phyloP scores from a whole-genome alignment of 2,329 filamentous ascomycete genomes.

The Corynespora cassiicola region DNA sequence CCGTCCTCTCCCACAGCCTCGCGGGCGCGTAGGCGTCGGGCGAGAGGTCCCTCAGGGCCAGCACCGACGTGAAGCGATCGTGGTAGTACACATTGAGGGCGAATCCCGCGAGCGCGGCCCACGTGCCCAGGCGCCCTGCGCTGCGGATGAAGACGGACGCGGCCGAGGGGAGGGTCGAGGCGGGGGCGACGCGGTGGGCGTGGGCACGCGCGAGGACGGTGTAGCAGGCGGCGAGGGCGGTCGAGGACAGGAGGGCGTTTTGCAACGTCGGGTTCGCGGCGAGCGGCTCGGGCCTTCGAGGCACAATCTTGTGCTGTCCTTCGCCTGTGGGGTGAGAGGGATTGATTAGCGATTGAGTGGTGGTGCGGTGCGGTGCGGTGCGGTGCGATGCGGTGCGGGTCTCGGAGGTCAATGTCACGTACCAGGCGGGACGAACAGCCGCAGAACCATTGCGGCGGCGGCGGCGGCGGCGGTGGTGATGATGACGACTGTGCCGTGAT shows the following conservation, averaged over 20 bases:
- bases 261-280: slow-evolving; percentile 37
- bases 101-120: slow-evolving; percentile 23
- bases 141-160: slow-evolving; percentile 28
- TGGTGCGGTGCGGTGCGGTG: neutral
- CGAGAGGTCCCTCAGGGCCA: slow-evolving; percentile 15
- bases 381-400: neutral
- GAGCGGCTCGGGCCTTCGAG: slow-evolving; percentile 31
- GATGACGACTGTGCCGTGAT: no score
- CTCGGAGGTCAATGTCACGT: slow-evolving; percentile 12
- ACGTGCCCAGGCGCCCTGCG: slow-evolving; percentile 28
- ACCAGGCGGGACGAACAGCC: slow-evolving; percentile 37
- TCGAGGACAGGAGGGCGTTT: slow-evolving; percentile 31
- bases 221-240: slow-evolving; percentile 30
- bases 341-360: no score
- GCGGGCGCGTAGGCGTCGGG: slow-evolving; percentile 16
- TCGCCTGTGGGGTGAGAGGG: slow-evolving; percentile 27
- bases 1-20: slow-evolving; percentile 32
- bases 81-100: slow-evolving; percentile 35
- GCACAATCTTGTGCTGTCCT: slow-evolving; percentile 31
- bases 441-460: slow-evolving; percentile 34
- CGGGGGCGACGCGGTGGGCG: slow-evolving; percentile 16
- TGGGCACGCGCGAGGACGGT: slow-evolving; percentile 26
- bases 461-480: no score
- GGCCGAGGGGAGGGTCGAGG: slow-evolving; percentile 12
- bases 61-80: slow-evolving; percentile 20